phyloP scores from a whole-genome alignment of 1,284 basidiomycete species.

The Pascua guehoae region DNA sequence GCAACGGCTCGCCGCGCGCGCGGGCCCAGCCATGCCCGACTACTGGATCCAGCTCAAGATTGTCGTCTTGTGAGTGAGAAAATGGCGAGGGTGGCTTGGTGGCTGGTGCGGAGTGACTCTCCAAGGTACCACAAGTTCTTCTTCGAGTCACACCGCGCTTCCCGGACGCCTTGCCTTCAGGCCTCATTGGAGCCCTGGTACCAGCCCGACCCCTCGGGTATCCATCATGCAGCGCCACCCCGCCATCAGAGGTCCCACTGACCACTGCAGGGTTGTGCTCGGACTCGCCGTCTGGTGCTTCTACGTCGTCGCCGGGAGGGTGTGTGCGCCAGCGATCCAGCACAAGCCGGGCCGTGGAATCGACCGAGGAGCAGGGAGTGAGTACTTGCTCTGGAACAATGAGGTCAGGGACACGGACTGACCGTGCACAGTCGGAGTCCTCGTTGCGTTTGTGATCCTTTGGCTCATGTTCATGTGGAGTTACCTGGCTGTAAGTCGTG shows the following conservation, averaged over 20 bases:
- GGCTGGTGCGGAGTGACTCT: too few species aligned
- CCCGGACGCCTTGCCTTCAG: too few species aligned
- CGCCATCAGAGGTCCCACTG: neutral
- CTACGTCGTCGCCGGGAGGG: constrained; percentile 67
- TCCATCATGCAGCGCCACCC: too few species aligned
- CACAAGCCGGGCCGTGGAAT: constrained; percentile 50
- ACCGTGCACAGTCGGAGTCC: constrained; percentile 55
- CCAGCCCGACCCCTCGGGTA: too few species aligned
- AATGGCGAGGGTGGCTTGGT: too few species aligned
- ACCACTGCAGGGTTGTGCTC: constrained; percentile 28
- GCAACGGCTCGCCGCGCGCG: neutral
- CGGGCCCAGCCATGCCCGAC: constrained; percentile 19
- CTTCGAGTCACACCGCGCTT: too few species aligned
- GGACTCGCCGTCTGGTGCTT: constrained; percentile 44
- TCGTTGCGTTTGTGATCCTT: constrained; percentile 60
- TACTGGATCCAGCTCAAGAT: constrained; percentile 31
- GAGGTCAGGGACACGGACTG: neutral
- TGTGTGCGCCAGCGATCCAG: constrained; percentile 64
- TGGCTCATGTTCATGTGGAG: constrained; percentile 69
- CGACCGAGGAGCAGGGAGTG: constrained; percentile 58
- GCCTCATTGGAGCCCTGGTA: too few species aligned
- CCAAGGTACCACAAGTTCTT: too few species aligned
- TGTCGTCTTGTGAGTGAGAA: constrained; percentile 25
- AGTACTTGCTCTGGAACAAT: constrained; percentile 39
- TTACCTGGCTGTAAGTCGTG: constrained; percentile 58